Evolutionary conservation across 2,329 filamentous ascomycete genomes (phyloP), one percentile per base, ranked within the genome.

Genomic region (Sporothrix mexicana): DNA sequence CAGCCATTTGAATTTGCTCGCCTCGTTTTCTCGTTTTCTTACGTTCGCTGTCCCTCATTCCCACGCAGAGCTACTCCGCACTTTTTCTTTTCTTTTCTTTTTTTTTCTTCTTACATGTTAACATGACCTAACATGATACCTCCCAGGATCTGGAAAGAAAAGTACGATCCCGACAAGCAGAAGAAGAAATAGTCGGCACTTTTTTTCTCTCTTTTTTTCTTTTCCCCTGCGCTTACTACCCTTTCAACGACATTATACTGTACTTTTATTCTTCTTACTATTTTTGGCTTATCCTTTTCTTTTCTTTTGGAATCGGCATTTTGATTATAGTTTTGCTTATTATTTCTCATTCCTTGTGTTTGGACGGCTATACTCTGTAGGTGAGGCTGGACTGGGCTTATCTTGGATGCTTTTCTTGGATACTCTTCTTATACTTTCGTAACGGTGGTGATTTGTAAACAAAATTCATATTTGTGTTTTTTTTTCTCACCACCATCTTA

Each of bases 81-180:
- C 23, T 6, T 2, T 1, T 25, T 15, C 4, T 15, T 17, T 3
- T 49, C 45, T 7, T 8, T 12, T 49, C 10, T 49, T 9, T 10
- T 15, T 49, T 13, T 12, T 45, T 45, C 43, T 12, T 47, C 10
- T 51, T 15, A 17, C n/a, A 17, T 17, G 7, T 17, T 15, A 53
- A 53, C n/a, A 53, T 53, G 7, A 2, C 20, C 72, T 71, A 69
- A 77, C 53, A 47, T 17, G 13, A 47, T 13, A 23, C 12, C 15
- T 25, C 4, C n/a, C 13, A 97, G 94, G 95, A 98, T 98, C 80
- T 98, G 95, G 94, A 98, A 98, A 82, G 94, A 97, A 75, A 98
- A 98, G 84, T 98, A 98, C 84, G 88, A 88, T 78, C 85, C 87
- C 47, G 83, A 78, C 69, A 82, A 80, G 74, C 79, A 79, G 76